These are phyloP conservation scores for Periconia macrospinosa DNA, from an alignment of 2,329 filamentous ascomycete species.

Conservation along the genomic window DNA sequence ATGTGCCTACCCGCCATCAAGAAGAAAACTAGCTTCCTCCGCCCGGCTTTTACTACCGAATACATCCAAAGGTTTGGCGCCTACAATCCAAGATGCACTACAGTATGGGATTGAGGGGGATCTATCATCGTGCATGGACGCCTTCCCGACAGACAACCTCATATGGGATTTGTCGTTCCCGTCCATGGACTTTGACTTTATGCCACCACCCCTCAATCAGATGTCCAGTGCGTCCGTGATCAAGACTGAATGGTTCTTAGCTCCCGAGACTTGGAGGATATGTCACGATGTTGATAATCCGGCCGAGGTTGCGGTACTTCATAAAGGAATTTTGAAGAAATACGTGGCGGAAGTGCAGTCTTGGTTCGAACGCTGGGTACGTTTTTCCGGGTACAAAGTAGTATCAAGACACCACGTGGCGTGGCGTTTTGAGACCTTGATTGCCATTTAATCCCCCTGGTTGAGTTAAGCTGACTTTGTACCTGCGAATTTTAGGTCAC, in stretches of 20 bases:
- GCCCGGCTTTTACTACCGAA: background rate
- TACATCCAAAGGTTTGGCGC: background rate
- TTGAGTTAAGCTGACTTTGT: no score
- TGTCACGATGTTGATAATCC: background rate
- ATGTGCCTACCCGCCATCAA: constrained; percentile 5
- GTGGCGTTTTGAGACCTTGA: no score
- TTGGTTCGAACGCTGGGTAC: constrained; percentile 36
- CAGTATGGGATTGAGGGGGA: background rate
- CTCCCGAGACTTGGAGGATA: background rate
- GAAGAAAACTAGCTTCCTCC: background rate
- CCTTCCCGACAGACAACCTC: background rate
- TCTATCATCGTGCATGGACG: background rate
- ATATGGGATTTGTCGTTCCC: background rate
- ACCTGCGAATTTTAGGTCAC: no score
- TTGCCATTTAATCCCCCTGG: no score
- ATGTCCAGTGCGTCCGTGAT: background rate
- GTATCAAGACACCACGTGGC: no score
- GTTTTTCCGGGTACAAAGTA: no score
- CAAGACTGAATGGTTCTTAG: background rate
- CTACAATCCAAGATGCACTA: no score
- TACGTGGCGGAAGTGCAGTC: background rate
- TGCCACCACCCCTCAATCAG: background rate
- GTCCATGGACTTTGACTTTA: background rate
- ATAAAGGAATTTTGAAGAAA: background rate
- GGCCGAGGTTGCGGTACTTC: background rate